Percentiles rank a stretch among this genome's conserved stretches.
Conservation (phyloP, 805 yeast genomes). For the Saccharomycopsis synnaedendra region DNA sequence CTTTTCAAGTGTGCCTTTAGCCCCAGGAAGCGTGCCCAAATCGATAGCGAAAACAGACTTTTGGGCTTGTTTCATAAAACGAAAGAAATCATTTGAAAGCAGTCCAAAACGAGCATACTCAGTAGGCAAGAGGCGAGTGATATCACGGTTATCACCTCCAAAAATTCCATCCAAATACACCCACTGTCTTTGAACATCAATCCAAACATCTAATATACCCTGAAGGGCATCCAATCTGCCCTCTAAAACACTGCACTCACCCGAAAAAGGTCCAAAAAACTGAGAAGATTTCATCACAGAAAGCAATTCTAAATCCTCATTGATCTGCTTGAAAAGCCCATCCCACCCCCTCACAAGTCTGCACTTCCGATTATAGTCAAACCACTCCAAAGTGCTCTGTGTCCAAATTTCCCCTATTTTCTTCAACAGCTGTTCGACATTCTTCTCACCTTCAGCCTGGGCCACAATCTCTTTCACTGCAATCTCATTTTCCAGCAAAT, state of each 20-base stretch:
- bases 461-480: conserved; percentile 37
- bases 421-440: conserved; percentile 45
- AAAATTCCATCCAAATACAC: conserved; percentile 75
- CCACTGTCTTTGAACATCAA: conserved; percentile 85
- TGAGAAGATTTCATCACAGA: conserved; percentile 63
- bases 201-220: conserved; percentile 54
- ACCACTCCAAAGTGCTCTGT: conserved; percentile 36
- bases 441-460: conserved; percentile 63
- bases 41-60: conserved; percentile 45
- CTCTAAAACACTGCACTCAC: conserved; percentile 44
- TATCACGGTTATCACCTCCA: conserved; percentile 39
- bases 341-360: conserved; percentile 63
- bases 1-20: conserved; percentile 35
- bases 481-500: conserved; percentile 33
- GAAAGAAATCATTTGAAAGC: conserved; percentile 49
- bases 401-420: conserved; percentile 48
- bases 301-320: conserved; percentile 51
- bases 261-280: conserved; percentile 48
- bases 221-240: conserved; percentile 38
- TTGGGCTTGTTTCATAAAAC: conserved; percentile 36
- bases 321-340: conserved; percentile 40
- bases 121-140: conserved; percentile 50
- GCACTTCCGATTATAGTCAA: conserved; percentile 39
- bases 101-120: conserved; percentile 60
- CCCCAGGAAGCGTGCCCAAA: conserved; percentile 36